phyloP scores from a whole-genome alignment of 2,329 filamentous ascomycete species.

The Fusarium sp. region DNA sequence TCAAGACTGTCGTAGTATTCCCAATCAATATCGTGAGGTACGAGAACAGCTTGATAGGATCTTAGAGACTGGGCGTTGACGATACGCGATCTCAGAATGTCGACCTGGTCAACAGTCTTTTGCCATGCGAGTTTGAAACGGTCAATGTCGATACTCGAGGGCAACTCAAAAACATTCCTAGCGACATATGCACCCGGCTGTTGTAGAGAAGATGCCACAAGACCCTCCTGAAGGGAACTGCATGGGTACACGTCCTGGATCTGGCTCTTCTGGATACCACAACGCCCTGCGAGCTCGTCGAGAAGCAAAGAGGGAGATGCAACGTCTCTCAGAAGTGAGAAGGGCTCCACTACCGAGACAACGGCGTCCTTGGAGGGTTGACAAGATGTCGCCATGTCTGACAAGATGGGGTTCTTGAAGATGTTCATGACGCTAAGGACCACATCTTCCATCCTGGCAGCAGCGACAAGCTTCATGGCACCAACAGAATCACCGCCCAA shows the following conservation, averaged over 20 bases:
- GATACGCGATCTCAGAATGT: conserved; percentile 47
- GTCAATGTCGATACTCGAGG: conserved; percentile 3
- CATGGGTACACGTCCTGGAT: conserved; percentile 39
- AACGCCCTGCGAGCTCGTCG: conserved; percentile 26
- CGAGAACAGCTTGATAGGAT: conserved; percentile 40
- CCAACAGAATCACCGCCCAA: conserved; percentile 57
- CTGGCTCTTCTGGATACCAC: conserved; percentile 14
- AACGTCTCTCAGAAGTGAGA: conserved; percentile 20
- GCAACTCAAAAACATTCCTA: conserved; percentile 37
- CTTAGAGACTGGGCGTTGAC: conserved; percentile 33
- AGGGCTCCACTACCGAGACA: not conserved
- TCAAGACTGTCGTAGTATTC: conserved; percentile 4
- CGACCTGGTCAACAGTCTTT: conserved; percentile 26
- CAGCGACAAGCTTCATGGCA: conserved; percentile 47
- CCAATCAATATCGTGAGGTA: conserved; percentile 30
- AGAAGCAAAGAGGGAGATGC: conserved; percentile 16
- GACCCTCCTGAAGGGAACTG: conserved; percentile 41
- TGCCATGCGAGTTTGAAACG: conserved; percentile 46
- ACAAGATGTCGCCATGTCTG: conserved; percentile 30
- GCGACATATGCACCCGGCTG: conserved; percentile 43
- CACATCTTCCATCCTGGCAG: conserved; percentile 34
- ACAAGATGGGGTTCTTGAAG: conserved; percentile 30
- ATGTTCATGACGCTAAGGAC: conserved; percentile 28
- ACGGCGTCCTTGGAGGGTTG: not conserved
- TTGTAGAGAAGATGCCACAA: conserved; percentile 35